Evolutionary conservation across 2,329 filamentous ascomycete species (phyloP), one percentile per base, ranked within the genome.

Genomic region (Paracorniculantispora psalliotae): DNA sequence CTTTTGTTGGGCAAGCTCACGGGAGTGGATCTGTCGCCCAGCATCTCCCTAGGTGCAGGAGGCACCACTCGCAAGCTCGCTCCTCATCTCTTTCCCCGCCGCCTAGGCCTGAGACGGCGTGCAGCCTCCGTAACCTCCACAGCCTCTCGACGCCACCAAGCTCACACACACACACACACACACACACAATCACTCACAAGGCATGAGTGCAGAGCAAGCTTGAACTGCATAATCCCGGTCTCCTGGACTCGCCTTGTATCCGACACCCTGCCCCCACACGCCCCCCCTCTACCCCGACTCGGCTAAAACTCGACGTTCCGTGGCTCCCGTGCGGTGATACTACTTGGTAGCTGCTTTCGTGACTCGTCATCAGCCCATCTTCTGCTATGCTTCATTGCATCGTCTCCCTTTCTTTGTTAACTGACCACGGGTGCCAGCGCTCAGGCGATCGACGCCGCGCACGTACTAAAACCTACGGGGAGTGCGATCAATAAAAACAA

Each of bases 291-390:
- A 41, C 44, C 44, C 54, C 33, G 25, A 57, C 54, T 57, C 54
- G 54, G 44, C 54, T 57, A 57, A 41, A 21, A 43, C 44, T 57
- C 33, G 54, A 57, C 44, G 33, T 57, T 57, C 54, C 54, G 54
- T 41, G 35, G 54, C 44, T 57, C 33, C 54, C 43, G 54, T 39
- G 23, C n/a, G 15, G 52, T 47, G 12, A 26, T 21, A 19, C 26
- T 33, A 49, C 41, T 44, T 44, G 19, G 19, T 33, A 47, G 23
- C 26, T 17, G 47, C 48, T 26, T n/a, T 44, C 51, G 43, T 56
- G 53, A 56, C 53, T 56, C 53, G 53, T 56, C 53, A 56, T 37
- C 37, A 43, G 28, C 12, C 49, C 35, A 26, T 26, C 21, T 13
- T 46, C 7, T 35, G 13, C 49, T 41, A 13, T 21, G 28, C 15